A percentile compares a stretch with the other conserved stretches of the same genome.
Evolutionary conservation across 2,329 filamentous ascomycete species (phyloP).

Genomic region (Ophiostoma himal-ulmi): DNA sequence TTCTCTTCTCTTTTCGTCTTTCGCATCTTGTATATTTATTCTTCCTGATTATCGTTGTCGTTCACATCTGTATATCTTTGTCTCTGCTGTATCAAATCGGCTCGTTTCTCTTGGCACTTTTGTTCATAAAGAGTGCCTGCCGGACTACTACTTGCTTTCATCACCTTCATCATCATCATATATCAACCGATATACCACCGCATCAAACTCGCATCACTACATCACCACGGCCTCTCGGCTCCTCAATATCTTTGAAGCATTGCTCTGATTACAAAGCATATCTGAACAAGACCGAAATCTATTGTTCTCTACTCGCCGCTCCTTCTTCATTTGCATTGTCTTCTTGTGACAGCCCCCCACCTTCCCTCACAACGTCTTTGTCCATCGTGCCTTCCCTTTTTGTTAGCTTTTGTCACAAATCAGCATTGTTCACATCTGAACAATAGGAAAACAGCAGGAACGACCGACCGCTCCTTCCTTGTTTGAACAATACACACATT

Average conservation of each 20-base stretch:
- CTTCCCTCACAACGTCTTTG: conserved; percentile 18
- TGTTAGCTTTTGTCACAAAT: neutral
- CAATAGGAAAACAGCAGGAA: conserved; percentile 5
- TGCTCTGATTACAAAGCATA: neutral
- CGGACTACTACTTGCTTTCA: neutral
- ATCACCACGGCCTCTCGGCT: neutral
- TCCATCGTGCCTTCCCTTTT: conserved; percentile 21
- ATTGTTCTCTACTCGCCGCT: neutral
- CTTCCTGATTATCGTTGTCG: neutral
- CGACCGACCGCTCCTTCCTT: neutral
- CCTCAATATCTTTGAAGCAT: no score
- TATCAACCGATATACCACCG: no score
- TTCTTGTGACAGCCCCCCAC: conserved; percentile 3
- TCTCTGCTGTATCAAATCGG: neutral
- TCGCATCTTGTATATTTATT: neutral
- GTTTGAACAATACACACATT: neutral
- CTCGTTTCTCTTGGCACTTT: conserved; percentile 7
- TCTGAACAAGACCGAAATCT: neutral
- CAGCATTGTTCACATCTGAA: conserved; percentile 15
- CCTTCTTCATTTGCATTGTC: neutral
- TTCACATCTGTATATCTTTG: neutral
- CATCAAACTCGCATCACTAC: neutral
- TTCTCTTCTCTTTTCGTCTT: neutral
- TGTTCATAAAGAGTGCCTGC: neutral
- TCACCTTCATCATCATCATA: neutral